Base-by-base conservation (phyloP, 2,329 filamentous ascomycete species). In the Fusarium caatingaense region DNA sequence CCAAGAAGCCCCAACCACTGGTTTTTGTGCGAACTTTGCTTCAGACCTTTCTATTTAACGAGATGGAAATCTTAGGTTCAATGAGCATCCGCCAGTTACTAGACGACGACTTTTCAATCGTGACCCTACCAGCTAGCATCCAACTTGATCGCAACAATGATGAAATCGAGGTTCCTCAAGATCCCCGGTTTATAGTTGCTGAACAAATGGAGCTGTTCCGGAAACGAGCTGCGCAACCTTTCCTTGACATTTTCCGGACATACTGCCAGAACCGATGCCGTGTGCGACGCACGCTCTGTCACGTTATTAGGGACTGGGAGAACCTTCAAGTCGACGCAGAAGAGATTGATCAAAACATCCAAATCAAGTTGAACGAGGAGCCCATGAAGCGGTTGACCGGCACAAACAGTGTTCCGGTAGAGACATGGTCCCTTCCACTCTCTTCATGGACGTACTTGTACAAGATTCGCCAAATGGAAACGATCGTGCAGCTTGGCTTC, bases 181-280 rank as follows among this genome's bases (percentile, higher is more conserved):
- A 97, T 75, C 88, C 91, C 12, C 88, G 93, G 15, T 92, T 93
- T 71, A 85, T 89, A 66, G 89, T 95, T 66, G 88, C 92, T 0
- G 84, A 88, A 55, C 85, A 90, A 54, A 93, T 97, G 86, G 92
- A 97, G 71, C 75, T 83, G 2, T 91, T 91, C 73, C 85, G 89
- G 15, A 83, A 87, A 65, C 82, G 86, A 28, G 86, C 88, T 2
- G 88, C 86, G 8, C 83, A 93, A 78, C 89, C 91, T 0, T 98
- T 94, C 75, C 83, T 97, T 20, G 94, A 98, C 71, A 86, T 97
- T 18, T 91, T 96, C 74, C 89, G 94, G 49, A 91, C 92, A 10
- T 85, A 96, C 20, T 97, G 94, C 74, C 93, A 98, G 77, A 99
- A 98, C 76, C 87, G 94, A 55, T 97, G 93, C 76, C 91, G 96